A percentile compares a stretch with the other conserved stretches of the same genome.
These are phyloP conservation scores for Boletellus sp. DNA, from an alignment of 768 basidiomycete genomes.

Conservation along the genomic window DNA sequence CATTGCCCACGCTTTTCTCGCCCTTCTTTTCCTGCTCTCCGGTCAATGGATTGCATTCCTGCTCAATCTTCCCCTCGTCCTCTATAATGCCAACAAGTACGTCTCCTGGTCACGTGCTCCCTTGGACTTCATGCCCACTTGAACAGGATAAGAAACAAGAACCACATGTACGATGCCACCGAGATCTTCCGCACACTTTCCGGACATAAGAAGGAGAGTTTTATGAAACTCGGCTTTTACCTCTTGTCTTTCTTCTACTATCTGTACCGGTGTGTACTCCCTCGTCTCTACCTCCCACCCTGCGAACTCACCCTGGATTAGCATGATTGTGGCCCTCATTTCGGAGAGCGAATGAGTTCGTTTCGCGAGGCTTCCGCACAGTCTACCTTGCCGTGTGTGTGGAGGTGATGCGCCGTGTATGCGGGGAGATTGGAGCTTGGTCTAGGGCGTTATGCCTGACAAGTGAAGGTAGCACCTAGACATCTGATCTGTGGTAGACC, in stretches of 20 bases:
- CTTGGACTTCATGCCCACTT: too few species aligned
- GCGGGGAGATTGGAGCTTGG: slow-evolving; percentile 3
- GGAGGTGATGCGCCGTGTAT: neutral
- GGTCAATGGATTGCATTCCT: slow-evolving; percentile 95
- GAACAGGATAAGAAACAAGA: slow-evolving; percentile 80
- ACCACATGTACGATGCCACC: slow-evolving; percentile 99
- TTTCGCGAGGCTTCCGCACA: neutral
- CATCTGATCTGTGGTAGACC: slow-evolving; percentile 15
- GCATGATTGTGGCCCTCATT: slow-evolving; percentile 86
- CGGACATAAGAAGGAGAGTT: slow-evolving; percentile 94
- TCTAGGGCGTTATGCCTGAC: slow-evolving; percentile 4
- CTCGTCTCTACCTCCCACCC: neutral
- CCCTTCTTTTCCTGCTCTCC: slow-evolving; percentile 84
- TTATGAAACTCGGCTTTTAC: slow-evolving; percentile 93
- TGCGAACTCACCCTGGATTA: slow-evolving; percentile 25
- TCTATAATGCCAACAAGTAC: slow-evolving; percentile 93
- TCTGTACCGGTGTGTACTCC: slow-evolving; percentile 70
- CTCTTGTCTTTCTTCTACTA: slow-evolving; percentile 91
- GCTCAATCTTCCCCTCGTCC: slow-evolving; percentile 83
- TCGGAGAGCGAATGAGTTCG: slow-evolving; percentile 61
- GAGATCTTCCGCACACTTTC: slow-evolving; percentile 96
- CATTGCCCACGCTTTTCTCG: slow-evolving; percentile 88
- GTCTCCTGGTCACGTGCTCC: slow-evolving; percentile 26
- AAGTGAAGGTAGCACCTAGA: slow-evolving; percentile 12
- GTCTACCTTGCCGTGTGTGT: neutral